Evolutionary conservation across 2,329 filamentous ascomycete species (phyloP).

Genomic region (Aaosphaeria arxii): DNA sequence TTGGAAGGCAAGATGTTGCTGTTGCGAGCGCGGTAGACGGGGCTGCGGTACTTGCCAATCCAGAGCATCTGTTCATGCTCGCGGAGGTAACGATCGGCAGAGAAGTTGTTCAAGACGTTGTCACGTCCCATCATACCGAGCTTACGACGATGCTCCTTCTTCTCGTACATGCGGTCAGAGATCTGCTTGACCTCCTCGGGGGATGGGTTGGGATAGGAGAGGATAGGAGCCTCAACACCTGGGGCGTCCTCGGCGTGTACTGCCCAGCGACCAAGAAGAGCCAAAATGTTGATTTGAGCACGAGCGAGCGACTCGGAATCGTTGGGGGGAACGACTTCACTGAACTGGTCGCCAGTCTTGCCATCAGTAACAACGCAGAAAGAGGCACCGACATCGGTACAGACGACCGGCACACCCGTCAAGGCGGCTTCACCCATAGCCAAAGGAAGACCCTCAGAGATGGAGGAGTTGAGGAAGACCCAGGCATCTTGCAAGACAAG

Average conservation of each 20-base stretch:
- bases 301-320: slow-evolving; percentile 55
- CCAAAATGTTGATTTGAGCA: slow-evolving; percentile 59
- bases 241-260: slow-evolving; percentile 50
- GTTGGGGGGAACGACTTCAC: slow-evolving; percentile 59
- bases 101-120: slow-evolving; percentile 55
- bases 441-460: slow-evolving; percentile 51
- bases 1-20: neutral
- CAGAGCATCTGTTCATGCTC: slow-evolving; percentile 51
- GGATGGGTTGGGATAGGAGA: slow-evolving; percentile 43
- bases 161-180: slow-evolving; percentile 54
- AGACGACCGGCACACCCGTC: slow-evolving; percentile 51
- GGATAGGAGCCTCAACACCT: slow-evolving; percentile 28
- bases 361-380: slow-evolving; percentile 50
- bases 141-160: slow-evolving; percentile 49
- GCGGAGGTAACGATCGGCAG: slow-evolving; percentile 54
- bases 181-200: slow-evolving; percentile 48
- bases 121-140: slow-evolving; percentile 54
- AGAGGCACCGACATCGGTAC: slow-evolving; percentile 53
- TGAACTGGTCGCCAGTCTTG: slow-evolving; percentile 43
- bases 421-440: slow-evolving; percentile 52
- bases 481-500: slow-evolving; percentile 31
- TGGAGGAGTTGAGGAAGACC: slow-evolving; percentile 48
- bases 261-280: slow-evolving; percentile 56
- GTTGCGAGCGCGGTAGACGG: neutral
- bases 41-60: slow-evolving; percentile 9